Evolutionary conservation across 2,329 filamentous ascomycete genomes (phyloP), one percentile per base, ranked within the genome.

Genomic region (Talaromyces sp.): DNA sequence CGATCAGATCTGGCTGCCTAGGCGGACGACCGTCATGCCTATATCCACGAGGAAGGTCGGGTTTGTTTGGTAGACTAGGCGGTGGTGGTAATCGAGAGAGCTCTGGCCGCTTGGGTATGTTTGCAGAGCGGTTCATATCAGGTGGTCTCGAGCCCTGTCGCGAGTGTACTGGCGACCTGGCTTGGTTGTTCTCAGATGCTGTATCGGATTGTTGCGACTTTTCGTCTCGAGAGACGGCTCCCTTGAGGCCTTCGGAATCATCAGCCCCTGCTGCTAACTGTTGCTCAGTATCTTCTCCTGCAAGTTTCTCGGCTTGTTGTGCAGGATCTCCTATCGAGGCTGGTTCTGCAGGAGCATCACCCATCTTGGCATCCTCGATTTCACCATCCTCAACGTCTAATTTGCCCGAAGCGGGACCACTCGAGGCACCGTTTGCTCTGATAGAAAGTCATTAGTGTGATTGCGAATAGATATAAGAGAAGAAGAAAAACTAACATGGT

Each of bases 291-390:
- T 27, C 28, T 53, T 53, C 49, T 27, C 49, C 19, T n/a, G 28
- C 25, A 9, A 9, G 7, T 6, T 53, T 53, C 2, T 53, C 49
- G 4, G 15, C 27, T 9, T 53, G 13, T n/a, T 27, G 15, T 8
- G 49, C 49, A n/a, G 49, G 15, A 9, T 53, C 49, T 53, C 27
- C 27, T 30, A n/a, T 30, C 11, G 28, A 53, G 7, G 25, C 6
- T 17, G 49, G 8, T 47, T 47, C 49, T 28, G 49, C 49, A 32
- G 67, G 58, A 15, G 65, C 69, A 66, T 79, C 77, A 4, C 66
- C 65, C 72, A 77, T 77, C 61, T 75, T 78, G 7, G 77, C 75
- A 65, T 80, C 79, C 65, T 80, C 78, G 55, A 78, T 77, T 61
- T 81, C 77, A 11, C 77, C 77, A 66, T 79, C 77, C 60, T 78